Percentiles rank a stretch among this genome's conserved stretches.
These are phyloP conservation scores for Peronosclerospora sorghi DNA, from an alignment of 352 stramenopile species.

Conservation along the genomic window DNA sequence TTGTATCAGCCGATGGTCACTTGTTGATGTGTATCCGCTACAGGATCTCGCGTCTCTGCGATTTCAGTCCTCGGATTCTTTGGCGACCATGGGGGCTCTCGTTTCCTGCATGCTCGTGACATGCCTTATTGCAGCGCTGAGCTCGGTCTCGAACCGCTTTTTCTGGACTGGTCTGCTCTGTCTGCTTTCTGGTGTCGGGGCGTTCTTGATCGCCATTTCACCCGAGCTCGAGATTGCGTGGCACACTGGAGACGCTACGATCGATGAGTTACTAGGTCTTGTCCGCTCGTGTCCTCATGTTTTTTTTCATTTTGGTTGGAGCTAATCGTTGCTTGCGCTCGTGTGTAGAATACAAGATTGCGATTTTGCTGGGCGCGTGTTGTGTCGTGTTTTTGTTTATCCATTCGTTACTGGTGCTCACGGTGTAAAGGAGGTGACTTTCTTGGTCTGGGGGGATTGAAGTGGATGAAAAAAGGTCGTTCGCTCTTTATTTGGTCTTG, in stretches of 20 bases:
- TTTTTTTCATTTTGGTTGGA: neutral
- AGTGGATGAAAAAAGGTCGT: too few species aligned
- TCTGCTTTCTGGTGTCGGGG: slow-evolving; percentile 31
- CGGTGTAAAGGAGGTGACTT: slow-evolving; percentile 36
- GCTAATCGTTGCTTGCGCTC: slow-evolving; percentile 2
- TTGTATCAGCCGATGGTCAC: neutral
- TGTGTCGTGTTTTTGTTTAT: slow-evolving; percentile 54
- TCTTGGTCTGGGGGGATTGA: too few species aligned
- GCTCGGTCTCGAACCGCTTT: slow-evolving; percentile 39
- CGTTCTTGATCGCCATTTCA: slow-evolving; percentile 59
- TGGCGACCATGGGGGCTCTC: slow-evolving; percentile 30
- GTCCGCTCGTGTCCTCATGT: slow-evolving; percentile 1
- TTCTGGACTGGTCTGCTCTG: slow-evolving; percentile 66
- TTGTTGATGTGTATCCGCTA: neutral
- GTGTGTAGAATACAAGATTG: slow-evolving; percentile 74
- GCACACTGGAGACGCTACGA: slow-evolving; percentile 38
- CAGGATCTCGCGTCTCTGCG: slow-evolving; percentile 43
- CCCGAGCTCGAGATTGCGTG: slow-evolving; percentile 47
- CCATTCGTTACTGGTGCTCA: slow-evolving; percentile 48
- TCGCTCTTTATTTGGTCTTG: too few species aligned
- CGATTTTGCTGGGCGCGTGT: slow-evolving; percentile 46
- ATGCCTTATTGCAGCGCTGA: slow-evolving; percentile 24
- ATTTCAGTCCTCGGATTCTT: slow-evolving; percentile 42
- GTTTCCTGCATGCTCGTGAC: slow-evolving; percentile 25
- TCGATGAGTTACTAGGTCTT: slow-evolving; percentile 67